Conservation (phyloP, 2,329 filamentous ascomycete species). For the Diaporthe citrichinensis region DNA sequence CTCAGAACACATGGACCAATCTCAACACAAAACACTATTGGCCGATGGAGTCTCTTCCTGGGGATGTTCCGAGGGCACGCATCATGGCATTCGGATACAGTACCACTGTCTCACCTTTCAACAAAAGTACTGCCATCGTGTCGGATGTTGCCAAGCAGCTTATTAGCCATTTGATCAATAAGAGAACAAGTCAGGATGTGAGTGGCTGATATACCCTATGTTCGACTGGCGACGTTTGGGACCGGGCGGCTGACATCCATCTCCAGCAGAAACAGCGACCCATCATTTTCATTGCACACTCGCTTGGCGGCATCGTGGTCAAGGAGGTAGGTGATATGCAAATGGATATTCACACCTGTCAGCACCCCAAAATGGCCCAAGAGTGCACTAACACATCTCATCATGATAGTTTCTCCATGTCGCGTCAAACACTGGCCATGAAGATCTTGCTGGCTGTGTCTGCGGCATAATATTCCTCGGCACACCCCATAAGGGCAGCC, state of each 20-base stretch:
- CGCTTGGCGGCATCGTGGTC: constrained; percentile 23
- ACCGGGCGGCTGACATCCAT: background rate
- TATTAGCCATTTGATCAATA: constrained; percentile 21
- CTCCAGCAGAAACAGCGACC: constrained; percentile 19
- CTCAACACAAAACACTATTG: constrained; percentile 20
- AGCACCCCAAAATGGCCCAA: too few relatives aligned
- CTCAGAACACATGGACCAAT: constrained; percentile 30
- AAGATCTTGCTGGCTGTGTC: constrained; percentile 8
- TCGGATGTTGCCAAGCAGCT: constrained; percentile 27
- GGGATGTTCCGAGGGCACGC: constrained; percentile 13
- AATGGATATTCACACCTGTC: background rate
- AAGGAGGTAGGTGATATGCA: background rate
- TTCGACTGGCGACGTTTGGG: background rate
- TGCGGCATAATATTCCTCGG: constrained; percentile 29
- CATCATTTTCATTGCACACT: constrained; percentile 26
- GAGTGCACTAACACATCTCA: background rate
- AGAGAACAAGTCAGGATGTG: constrained; percentile 9
- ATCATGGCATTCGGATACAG: constrained; percentile 24
- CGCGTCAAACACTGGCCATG: constrained; percentile 15
- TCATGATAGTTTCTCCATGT: constrained; percentile 7
- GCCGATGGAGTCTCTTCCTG: constrained; percentile 22
- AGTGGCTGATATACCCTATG: too few relatives aligned
- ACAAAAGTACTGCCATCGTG: constrained; percentile 19
- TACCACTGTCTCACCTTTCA: background rate
- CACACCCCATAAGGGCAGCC: constrained; percentile 22